These are phyloP conservation scores for Trametes hirsuta DNA, from an alignment of 1,284 basidiomycete species.

Conservation along the genomic window DNA sequence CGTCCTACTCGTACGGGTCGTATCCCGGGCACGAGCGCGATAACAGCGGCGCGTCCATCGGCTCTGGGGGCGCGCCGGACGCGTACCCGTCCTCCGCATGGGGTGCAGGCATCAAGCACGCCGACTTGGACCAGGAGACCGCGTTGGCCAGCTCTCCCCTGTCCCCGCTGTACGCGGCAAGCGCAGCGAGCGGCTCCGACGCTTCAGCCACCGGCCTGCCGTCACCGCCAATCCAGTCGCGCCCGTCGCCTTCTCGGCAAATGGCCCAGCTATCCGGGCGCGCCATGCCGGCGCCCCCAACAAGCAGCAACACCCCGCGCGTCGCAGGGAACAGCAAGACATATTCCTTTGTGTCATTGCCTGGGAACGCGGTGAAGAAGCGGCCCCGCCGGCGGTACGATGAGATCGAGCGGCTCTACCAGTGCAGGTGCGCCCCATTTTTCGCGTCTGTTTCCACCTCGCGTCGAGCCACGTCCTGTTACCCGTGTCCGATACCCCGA, in stretches of 20 bases:
- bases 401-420: slow-evolving; percentile 91
- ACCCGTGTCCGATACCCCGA: background rate
- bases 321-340: slow-evolving; percentile 51
- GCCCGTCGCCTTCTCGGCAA: slow-evolving; percentile 12
- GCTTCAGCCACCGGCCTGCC: slow-evolving; percentile 21
- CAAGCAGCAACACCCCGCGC: slow-evolving; percentile 17
- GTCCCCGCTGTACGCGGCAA: slow-evolving; percentile 29
- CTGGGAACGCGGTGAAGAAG: slow-evolving; percentile 81
- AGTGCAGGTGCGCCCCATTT: slow-evolving; percentile 50
- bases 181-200: slow-evolving; percentile 28
- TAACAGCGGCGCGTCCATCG: slow-evolving; percentile 24
- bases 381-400: slow-evolving; percentile 84
- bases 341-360: slow-evolving; percentile 80
- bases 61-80: slow-evolving; percentile 15
- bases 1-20: slow-evolving; percentile 26
- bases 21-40: slow-evolving; percentile 27
- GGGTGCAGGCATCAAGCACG: slow-evolving; percentile 22
- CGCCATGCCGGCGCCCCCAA: slow-evolving; percentile 9
- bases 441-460: background rate
- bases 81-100: slow-evolving; percentile 19
- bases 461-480: background rate
- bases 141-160: slow-evolving; percentile 21
- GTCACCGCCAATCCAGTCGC: slow-evolving; percentile 18
- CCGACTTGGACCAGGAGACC: slow-evolving; percentile 18
- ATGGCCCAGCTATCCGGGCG: slow-evolving; percentile 6